Evolutionary conservation across 805 yeast species (phyloP), one percentile per base, ranked within the genome.

Genomic region (Metschnikowia baotianmanensis): DNA sequence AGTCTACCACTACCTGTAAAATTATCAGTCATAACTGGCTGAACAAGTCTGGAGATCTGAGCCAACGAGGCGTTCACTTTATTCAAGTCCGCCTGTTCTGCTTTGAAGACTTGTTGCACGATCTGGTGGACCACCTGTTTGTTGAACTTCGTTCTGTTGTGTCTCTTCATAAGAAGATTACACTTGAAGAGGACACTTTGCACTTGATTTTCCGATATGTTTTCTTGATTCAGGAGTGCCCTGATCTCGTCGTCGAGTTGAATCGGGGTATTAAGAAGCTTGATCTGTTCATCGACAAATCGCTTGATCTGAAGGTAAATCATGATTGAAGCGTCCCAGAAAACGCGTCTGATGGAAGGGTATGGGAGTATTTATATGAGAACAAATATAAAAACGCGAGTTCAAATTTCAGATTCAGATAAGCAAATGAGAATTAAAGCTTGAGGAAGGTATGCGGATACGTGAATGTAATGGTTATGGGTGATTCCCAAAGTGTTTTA

Each of bases 101-200:
- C 41, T 47, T 64, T 62, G 8, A 61, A 27, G 12, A 68, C 50
- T 43, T 69, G 73, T 43, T 60, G 69, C 16, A 59, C 61, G 1
- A 69, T 59, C 38, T 65, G 72, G 41, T 59, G 58, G 4, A 58
- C 52, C n/a, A 62, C 57, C 42, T 67, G 69, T 23, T 53, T 42
- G 20, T 52, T 45, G 52, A 60, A 66, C 29, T 51, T 38, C 35
- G 47, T 52, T 17, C 58, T 43, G 38, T 61, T 59, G 45, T 62
- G 65, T 11, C 69, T 43, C 33, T 54, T 52, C 18, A 61, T 45
- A 31, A 40, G 45, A 15, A 45, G 40, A 38, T 60, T 63, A 34
- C 57, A 47, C 36, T 54, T 56, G 45, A 46, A 47, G n/a, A 65
- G 29, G 6, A 52, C 42, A 18, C 49, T 46, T n/a, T 48, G 48